Conservation (phyloP, 2,329 filamentous ascomycete species). For the Curvularia verruculosa region DNA sequence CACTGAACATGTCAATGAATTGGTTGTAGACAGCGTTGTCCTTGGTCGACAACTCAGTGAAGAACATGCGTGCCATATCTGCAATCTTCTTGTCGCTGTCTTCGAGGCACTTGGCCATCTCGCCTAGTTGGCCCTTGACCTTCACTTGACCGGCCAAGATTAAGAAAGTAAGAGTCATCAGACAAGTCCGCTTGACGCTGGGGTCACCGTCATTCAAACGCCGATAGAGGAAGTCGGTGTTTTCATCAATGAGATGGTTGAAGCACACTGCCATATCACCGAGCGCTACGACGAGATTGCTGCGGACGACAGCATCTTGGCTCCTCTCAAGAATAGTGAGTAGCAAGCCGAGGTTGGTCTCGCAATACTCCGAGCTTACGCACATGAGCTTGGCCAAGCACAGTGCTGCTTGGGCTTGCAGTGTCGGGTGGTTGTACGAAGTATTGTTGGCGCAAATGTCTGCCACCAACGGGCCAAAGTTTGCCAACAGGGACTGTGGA, state of each 20-base stretch:
- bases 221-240: constrained; percentile 96
- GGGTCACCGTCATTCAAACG: constrained; percentile 86
- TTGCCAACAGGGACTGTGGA: constrained; percentile 79
- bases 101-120: constrained; percentile 99
- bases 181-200: constrained; percentile 93
- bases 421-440: constrained; percentile 82
- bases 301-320: constrained; percentile 87
- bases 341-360: constrained; percentile 86
- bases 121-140: constrained; percentile 96
- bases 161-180: constrained; percentile 98
- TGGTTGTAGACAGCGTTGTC: constrained; percentile 99
- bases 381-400: constrained; percentile 99
- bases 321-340: constrained; percentile 98
- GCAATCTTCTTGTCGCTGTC: constrained; percentile 94
- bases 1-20: constrained; percentile 98
- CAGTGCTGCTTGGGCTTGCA: constrained; percentile 91
- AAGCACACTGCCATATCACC: constrained; percentile 99
- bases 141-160: constrained; percentile 98
- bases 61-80: constrained; percentile 96
- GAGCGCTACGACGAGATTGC: constrained; percentile 94
- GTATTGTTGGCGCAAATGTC: constrained; percentile 94
- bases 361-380: constrained; percentile 94
- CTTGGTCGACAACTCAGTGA: constrained; percentile 94
- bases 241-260: constrained; percentile 98
- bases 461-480: constrained; percentile 88